phyloP scores from a whole-genome alignment of 202 grass and related monocot species.

The Schoenoplectus triqueter region DNA sequence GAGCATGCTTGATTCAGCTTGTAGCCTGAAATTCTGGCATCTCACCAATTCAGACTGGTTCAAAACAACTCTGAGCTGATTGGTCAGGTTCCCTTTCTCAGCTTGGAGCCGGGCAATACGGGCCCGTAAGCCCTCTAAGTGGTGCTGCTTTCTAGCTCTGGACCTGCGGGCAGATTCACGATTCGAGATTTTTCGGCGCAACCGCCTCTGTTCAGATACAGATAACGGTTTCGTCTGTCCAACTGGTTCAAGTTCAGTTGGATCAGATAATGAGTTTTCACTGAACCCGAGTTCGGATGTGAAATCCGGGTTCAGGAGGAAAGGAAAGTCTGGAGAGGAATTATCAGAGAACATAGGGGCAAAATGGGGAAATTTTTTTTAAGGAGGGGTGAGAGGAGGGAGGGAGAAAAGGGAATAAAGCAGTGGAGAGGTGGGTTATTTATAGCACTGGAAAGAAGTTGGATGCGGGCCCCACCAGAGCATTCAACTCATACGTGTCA shows the following conservation, averaged over 20 bases:
- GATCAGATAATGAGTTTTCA: neutral
- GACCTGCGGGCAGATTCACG: slow-evolving; percentile 72
- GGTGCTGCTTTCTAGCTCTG: slow-evolving; percentile 60
- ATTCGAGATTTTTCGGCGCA: slow-evolving; percentile 72
- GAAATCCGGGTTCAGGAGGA: slow-evolving; percentile 29
- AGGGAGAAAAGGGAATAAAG: slow-evolving; percentile 62
- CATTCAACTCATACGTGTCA: slow-evolving; percentile 40
- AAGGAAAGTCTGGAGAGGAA: neutral
- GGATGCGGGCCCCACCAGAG: slow-evolving; percentile 12
- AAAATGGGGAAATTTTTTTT: slow-evolving; percentile 27
- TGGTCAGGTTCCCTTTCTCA: slow-evolving; percentile 43
- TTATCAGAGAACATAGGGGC: slow-evolving; percentile 28
- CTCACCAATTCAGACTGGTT: slow-evolving; percentile 26
- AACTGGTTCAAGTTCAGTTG: neutral
- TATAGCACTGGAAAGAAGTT: slow-evolving; percentile 45
- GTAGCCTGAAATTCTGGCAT: slow-evolving; percentile 47
- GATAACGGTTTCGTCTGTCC: neutral
- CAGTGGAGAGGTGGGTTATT: slow-evolving; percentile 54
- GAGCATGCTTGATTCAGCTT: slow-evolving; percentile 46
- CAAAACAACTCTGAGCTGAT: neutral
- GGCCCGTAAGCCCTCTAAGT: slow-evolving; percentile 48
- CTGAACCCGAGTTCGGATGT: slow-evolving; percentile 13
- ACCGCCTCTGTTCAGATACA: slow-evolving; percentile 36
- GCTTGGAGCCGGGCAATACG: slow-evolving; percentile 27
- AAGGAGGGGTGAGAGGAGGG: neutral